Evolutionary conservation across 1,284 basidiomycete species (phyloP).

Genomic region (Ceratobasidium papillatum): DNA sequence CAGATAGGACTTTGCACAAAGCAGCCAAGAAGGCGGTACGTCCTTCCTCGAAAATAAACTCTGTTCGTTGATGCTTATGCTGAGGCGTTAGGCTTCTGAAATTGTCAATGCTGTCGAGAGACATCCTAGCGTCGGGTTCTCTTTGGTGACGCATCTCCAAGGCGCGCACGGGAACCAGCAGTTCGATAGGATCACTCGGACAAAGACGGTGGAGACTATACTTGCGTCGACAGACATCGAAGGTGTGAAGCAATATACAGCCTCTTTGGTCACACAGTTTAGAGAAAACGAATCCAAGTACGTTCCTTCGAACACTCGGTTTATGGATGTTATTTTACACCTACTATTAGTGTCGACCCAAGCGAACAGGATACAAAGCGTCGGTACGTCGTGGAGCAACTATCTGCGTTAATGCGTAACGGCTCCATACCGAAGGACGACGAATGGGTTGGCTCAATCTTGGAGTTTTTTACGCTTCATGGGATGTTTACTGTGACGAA

Average conservation of each 20-base stretch:
- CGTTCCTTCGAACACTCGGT: constrained; percentile 1
- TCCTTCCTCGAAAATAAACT: constrained; percentile 41
- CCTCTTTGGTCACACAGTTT: constrained; percentile 72
- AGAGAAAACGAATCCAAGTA: constrained; percentile 59
- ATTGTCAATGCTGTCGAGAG: constrained; percentile 79
- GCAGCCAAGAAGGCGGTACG: constrained; percentile 81
- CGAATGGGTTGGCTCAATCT: constrained; percentile 73
- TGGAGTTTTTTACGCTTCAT: constrained; percentile 85
- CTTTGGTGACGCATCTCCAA: constrained; percentile 85
- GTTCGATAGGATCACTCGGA: constrained; percentile 92
- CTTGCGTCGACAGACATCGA: constrained; percentile 77
- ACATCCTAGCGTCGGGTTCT: constrained; percentile 83
- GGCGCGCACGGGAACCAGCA: constrained; percentile 87
- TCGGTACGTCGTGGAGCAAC: constrained; percentile 88
- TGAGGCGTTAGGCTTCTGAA: constrained; percentile 65
- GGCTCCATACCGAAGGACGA: constrained; percentile 83
- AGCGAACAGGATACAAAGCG: constrained; percentile 55
- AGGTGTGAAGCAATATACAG: constrained; percentile 82
- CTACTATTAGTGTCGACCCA: constrained; percentile 5
- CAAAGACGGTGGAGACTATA: constrained; percentile 91
- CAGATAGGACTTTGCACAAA: constrained; percentile 89
- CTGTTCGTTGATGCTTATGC: constrained; percentile 14
- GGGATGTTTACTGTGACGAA: constrained; percentile 78
- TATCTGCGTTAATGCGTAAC: constrained; percentile 81
- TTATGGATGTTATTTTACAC: background rate